Conservation (phyloP, 805 yeast genomes). For the Torulaspora franciscae region DNA sequence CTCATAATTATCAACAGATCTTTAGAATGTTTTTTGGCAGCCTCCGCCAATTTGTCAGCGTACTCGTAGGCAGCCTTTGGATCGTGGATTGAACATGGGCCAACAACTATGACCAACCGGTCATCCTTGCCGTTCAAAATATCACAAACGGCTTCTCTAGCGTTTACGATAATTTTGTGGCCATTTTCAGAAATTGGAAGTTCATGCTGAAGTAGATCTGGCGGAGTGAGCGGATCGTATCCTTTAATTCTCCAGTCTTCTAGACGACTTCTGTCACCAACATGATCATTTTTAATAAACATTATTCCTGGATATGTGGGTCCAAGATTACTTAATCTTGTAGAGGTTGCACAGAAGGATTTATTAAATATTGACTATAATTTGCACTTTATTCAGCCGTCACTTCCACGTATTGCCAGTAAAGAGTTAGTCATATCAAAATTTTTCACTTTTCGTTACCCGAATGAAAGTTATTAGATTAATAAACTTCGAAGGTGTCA, state of each 20-base stretch:
- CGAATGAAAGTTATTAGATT: background rate
- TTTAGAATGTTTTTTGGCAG: slow-evolving; percentile 57
- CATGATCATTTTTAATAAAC: slow-evolving; percentile 80
- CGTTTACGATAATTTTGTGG: slow-evolving; percentile 60
- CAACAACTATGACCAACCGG: slow-evolving; percentile 81
- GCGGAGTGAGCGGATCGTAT: slow-evolving; percentile 93
- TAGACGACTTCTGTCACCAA: slow-evolving; percentile 75
- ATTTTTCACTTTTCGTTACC: slow-evolving; percentile 9
- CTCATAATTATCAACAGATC: slow-evolving; percentile 91
- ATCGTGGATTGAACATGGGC: slow-evolving; percentile 97
- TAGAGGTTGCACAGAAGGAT: background rate
- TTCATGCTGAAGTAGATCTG: slow-evolving; percentile 86
- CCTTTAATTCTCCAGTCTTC: slow-evolving; percentile 81
- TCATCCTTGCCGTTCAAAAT: slow-evolving; percentile 81
- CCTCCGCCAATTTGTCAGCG: slow-evolving; percentile 56
- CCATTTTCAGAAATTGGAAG: slow-evolving; percentile 60
- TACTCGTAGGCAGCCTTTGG: slow-evolving; percentile 89
- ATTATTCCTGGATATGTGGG: slow-evolving; percentile 35
- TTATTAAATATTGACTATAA: no score
- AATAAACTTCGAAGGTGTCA: background rate
- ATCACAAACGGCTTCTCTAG: slow-evolving; percentile 68
- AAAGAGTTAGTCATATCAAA: background rate
- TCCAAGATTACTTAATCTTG: background rate
- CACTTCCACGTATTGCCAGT: no score
- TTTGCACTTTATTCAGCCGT: no score